phyloP scores from a whole-genome alignment of 2,329 filamentous ascomycete species.

The Fusarium poae region DNA sequence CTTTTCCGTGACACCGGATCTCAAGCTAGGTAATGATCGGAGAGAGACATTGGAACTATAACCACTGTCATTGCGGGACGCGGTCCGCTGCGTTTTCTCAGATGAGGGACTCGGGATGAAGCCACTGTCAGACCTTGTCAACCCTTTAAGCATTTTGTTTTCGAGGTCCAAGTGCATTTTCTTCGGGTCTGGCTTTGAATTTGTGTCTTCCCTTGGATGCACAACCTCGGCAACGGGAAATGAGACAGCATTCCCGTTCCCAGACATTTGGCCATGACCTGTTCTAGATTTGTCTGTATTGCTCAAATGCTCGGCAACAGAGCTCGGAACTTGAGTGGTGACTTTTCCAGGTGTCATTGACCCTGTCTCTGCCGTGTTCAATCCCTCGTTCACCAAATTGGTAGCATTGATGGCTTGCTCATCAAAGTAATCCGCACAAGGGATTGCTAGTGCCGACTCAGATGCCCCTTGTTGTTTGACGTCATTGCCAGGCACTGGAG shows the following conservation, averaged over 20 bases:
- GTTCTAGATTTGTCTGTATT: slow-evolving; percentile 33
- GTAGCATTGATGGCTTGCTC: slow-evolving; percentile 15
- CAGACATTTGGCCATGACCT: slow-evolving; percentile 35
- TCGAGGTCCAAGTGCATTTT: slow-evolving; percentile 39
- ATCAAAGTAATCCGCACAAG: slow-evolving; percentile 27
- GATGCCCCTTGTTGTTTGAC: slow-evolving; percentile 18
- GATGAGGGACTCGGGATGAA: slow-evolving; percentile 62
- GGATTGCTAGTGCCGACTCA: slow-evolving; percentile 12
- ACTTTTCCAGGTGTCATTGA: slow-evolving; percentile 9
- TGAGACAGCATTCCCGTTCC: slow-evolving; percentile 44
- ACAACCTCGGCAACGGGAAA: slow-evolving; percentile 57
- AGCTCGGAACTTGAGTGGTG: slow-evolving; percentile 5
- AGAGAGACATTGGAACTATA: slow-evolving; percentile 72
- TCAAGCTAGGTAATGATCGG: slow-evolving; percentile 61
- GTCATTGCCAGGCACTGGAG: slow-evolving; percentile 51
- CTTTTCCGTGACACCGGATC: slow-evolving; percentile 39
- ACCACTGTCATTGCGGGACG: slow-evolving; percentile 71
- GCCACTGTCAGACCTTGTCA: slow-evolving; percentile 61
- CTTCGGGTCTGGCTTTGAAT: slow-evolving; percentile 55
- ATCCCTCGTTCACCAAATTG: slow-evolving; percentile 8
- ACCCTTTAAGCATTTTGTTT: slow-evolving; percentile 41
- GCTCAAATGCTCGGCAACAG: slow-evolving; percentile 22
- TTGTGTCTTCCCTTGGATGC: slow-evolving; percentile 59
- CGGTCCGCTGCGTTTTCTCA: slow-evolving; percentile 57
- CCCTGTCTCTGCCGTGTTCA: slow-evolving; percentile 8